phyloP scores from a whole-genome alignment of 768 basidiomycete genomes.

The Boletus reticuloceps region DNA sequence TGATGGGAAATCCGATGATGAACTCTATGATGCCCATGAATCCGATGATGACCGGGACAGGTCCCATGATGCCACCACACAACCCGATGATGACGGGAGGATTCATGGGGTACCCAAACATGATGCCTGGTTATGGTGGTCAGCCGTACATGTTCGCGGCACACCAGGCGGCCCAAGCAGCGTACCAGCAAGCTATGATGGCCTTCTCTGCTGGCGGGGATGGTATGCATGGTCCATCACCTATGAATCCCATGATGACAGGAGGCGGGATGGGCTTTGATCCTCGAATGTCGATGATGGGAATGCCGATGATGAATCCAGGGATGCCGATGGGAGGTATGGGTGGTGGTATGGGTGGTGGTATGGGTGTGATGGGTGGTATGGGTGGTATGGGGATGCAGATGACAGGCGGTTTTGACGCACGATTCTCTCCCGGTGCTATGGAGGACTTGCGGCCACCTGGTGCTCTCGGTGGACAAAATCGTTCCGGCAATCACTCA shows the following conservation, averaged over 20 bases:
- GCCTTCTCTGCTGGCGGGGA: conserved; percentile 75
- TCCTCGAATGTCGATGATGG: conserved; percentile 82
- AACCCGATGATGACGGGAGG: conserved; percentile 54
- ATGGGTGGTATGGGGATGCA: conserved; percentile 51
- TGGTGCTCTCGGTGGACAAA: conserved; percentile 23
- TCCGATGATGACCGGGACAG: conserved; percentile 55
- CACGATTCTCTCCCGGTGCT: conserved; percentile 46
- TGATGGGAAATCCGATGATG: conserved; percentile 71
- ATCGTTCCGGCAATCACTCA: conserved; percentile 30
- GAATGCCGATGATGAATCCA: conserved; percentile 65
- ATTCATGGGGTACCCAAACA: conserved; percentile 40
- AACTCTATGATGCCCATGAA: conserved; percentile 48
- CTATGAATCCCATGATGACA: conserved; percentile 57
- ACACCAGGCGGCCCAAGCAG: conserved; percentile 76
- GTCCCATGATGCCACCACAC: conserved; percentile 47
- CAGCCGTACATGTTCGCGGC: conserved; percentile 86
- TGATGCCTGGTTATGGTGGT: conserved; percentile 45
- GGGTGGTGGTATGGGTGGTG: conserved; percentile 40
- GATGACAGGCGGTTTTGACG: conserved; percentile 64
- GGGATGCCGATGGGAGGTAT: conserved; percentile 39
- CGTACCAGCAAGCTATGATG: conserved; percentile 90
- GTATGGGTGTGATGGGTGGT: conserved; percentile 39
- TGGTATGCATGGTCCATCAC: conserved; percentile 36
- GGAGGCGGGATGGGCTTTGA: conserved; percentile 57
- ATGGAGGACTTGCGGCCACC: conserved; percentile 32